phyloP scores from a whole-genome alignment of 2,329 filamentous ascomycete species.

The Alternaria sp. region DNA sequence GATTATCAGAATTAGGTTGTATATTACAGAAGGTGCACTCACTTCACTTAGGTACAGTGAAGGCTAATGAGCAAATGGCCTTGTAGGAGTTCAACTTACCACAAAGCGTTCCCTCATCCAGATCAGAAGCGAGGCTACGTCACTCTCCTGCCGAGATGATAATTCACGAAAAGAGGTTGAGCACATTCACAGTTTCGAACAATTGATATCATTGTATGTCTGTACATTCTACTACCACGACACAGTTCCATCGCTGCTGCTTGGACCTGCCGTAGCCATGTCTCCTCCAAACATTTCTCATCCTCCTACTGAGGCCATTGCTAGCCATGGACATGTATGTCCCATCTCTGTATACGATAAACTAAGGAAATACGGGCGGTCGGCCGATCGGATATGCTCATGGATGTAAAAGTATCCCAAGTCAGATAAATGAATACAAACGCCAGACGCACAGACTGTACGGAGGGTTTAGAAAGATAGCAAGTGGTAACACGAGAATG shows the following conservation, averaged over 20 bases:
- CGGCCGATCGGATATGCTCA: constrained; percentile 12
- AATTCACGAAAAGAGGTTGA: not conserved
- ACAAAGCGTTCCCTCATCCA: not conserved
- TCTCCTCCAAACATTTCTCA: constrained; percentile 14
- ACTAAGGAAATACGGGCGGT: constrained; percentile 15
- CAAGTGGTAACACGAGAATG: constrained; percentile 29
- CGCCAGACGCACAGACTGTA: constrained; percentile 1
- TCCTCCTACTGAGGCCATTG: constrained; percentile 14
- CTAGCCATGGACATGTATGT: constrained; percentile 12
- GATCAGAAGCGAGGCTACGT: not conserved
- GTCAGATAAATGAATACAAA: constrained; percentile 7
- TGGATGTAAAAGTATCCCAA: constrained; percentile 4
- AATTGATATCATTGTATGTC: constrained; percentile 20
- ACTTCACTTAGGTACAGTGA: not conserved
- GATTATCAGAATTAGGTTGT: not conserved
- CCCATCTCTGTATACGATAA: constrained; percentile 14
- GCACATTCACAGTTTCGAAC: not conserved
- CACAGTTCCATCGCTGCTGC: constrained; percentile 11
- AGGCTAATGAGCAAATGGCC: not conserved
- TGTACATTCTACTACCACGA: constrained; percentile 22
- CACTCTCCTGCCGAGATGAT: not conserved
- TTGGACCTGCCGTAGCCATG: constrained; percentile 28
- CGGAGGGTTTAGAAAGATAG: constrained; percentile 3
- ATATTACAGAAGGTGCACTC: not conserved
- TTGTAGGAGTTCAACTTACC: not conserved